Conservation (phyloP, 1,139 yeast genomes). For the Martiniozyma asiatica region DNA sequence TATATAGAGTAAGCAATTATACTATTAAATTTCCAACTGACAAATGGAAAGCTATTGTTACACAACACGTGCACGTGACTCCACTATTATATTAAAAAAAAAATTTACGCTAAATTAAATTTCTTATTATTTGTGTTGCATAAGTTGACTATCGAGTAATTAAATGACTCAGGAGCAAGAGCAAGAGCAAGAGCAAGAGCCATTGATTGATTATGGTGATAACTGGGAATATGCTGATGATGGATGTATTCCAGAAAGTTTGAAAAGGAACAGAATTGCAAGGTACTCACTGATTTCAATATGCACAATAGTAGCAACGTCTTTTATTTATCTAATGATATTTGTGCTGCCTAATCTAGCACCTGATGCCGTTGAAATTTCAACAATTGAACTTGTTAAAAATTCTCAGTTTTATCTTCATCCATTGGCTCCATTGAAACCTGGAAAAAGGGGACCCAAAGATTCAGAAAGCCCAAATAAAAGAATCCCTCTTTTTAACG, state of each 20-base stretch:
- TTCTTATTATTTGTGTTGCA: too few relatives aligned
- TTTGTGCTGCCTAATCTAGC: slow-evolving; percentile 20
- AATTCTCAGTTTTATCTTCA: slow-evolving; percentile 16
- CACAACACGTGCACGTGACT: neutral
- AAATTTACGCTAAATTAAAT: too few relatives aligned
- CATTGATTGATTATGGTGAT: too few relatives aligned
- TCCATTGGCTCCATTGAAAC: slow-evolving; percentile 16
- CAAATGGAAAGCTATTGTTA: neutral
- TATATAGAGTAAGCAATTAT: neutral
- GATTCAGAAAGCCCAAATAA: slow-evolving; percentile 18
- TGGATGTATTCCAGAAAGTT: slow-evolving; percentile 5
- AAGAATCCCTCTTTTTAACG: slow-evolving; percentile 14
- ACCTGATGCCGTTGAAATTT: slow-evolving; percentile 20
- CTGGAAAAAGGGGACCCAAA: slow-evolving; percentile 2
- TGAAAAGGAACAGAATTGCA: slow-evolving; percentile 6
- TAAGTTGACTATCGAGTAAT: too few relatives aligned
- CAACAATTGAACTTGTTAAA: slow-evolving; percentile 15
- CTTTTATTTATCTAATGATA: slow-evolving; percentile 18
- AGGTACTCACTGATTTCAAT: slow-evolving; percentile 7
- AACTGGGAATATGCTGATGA: slow-evolving; percentile 7
- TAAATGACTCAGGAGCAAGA: too few relatives aligned
- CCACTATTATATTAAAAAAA: too few relatives aligned
- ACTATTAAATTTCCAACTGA: too few relatives aligned
- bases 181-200: too few relatives aligned
- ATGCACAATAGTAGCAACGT: slow-evolving; percentile 8